Evolutionary conservation across 495 filamentous ascomycete species (phyloP).

Genomic region (Penicillium taxi): DNA sequence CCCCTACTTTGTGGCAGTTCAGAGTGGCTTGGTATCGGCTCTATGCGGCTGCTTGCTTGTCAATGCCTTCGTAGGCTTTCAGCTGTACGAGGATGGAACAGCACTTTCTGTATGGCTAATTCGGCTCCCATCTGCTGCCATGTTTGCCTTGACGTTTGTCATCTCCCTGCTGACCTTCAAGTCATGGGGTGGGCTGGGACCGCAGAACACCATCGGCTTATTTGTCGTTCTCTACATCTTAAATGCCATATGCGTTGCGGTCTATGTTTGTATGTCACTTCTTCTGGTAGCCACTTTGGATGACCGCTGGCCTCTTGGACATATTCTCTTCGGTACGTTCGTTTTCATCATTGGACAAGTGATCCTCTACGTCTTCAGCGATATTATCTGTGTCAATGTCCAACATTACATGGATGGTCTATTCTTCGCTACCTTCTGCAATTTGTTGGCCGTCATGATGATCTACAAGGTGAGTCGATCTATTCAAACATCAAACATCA

Average conservation of each 20-base stretch:
- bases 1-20: constrained; percentile 84
- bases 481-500: neutral
- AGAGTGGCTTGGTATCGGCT: constrained; percentile 85
- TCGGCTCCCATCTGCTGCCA: constrained; percentile 62
- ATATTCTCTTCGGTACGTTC: constrained; percentile 86
- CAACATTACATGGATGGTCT: constrained; percentile 93
- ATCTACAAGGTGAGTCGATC: constrained; percentile 80
- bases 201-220: constrained; percentile 75
- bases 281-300: constrained; percentile 82
- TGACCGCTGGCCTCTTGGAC: constrained; percentile 89
- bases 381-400: constrained; percentile 72
- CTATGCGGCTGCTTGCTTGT: constrained; percentile 83
- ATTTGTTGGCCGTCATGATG: constrained; percentile 97
- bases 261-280: constrained; percentile 85
- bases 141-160: constrained; percentile 81
- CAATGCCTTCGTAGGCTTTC: constrained; percentile 98
- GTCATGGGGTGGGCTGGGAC: constrained; percentile 76
- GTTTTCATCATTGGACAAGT: constrained; percentile 93
- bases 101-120: constrained; percentile 90
- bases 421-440: constrained; percentile 91
- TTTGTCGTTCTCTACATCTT: constrained; percentile 91
- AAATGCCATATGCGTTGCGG: constrained; percentile 73
- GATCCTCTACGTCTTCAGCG: constrained; percentile 82
- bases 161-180: constrained; percentile 91
- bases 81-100: constrained; percentile 98